A percentile compares a stretch with the other conserved stretches of the same genome.
Conservation (phyloP, 257 asterid genomes). For the Lycium barbarum region DNA sequence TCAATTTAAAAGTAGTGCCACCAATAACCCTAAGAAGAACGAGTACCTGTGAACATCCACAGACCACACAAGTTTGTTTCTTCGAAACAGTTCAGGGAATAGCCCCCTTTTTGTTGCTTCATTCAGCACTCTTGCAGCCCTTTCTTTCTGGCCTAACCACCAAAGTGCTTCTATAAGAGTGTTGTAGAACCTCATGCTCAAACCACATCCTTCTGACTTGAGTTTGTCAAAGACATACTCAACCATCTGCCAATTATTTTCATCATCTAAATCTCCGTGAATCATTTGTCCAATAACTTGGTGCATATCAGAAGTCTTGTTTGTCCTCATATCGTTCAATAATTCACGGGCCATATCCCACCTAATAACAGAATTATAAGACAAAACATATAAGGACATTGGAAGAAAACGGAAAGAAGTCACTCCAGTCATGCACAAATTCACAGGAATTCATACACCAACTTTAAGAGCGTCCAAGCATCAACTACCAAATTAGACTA, state of each 20-base stretch:
- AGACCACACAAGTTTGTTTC: conserved; percentile 81
- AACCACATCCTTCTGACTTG: conserved; percentile 83
- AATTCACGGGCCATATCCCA: conserved; percentile 70
- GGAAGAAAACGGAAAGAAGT: background rate
- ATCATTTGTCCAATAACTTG: conserved; percentile 93
- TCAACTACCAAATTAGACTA: conserved; percentile 5
- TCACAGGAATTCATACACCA: conserved; percentile 11
- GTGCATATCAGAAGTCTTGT: conserved; percentile 72
- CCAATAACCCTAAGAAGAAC: background rate
- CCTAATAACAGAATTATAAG: conserved; percentile 54
- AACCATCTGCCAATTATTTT: conserved; percentile 92
- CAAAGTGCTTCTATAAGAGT: conserved; percentile 91
- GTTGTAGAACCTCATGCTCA: conserved; percentile 82
- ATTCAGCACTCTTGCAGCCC: conserved; percentile 87
- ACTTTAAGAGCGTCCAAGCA: conserved; percentile 14
- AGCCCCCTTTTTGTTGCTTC: conserved; percentile 92
- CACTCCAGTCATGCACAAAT: conserved; percentile 14
- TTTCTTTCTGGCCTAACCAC: conserved; percentile 93
- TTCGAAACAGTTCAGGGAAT: conserved; percentile 82
- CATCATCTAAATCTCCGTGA: conserved; percentile 83
- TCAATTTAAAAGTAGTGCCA: background rate
- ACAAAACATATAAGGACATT: conserved; percentile 13
- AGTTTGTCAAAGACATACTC: conserved; percentile 93
- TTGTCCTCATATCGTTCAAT: conserved; percentile 76
- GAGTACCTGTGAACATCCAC: conserved; percentile 92